phyloP scores from a whole-genome alignment of 1,139 yeast genomes.

The Meyerozyma smithsonii region DNA sequence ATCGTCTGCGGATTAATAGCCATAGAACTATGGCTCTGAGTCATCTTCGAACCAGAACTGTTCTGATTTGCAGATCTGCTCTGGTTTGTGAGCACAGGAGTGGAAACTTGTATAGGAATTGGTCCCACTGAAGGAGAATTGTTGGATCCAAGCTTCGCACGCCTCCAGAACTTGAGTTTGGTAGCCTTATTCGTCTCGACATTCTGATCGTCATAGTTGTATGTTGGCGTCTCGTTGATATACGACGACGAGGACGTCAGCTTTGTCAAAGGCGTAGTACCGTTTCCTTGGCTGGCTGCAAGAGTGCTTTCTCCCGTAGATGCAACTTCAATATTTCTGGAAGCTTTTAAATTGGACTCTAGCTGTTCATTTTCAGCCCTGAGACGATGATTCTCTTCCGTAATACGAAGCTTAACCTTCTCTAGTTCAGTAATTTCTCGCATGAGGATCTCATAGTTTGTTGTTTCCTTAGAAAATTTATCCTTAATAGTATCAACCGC shows the following conservation, averaged over 20 bases:
- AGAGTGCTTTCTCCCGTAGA: neutral
- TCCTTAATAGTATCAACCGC: slow-evolving; percentile 23
- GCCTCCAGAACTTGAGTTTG: slow-evolving; percentile 50
- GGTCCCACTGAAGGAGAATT: neutral
- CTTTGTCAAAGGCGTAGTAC: slow-evolving; percentile 9
- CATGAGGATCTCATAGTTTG: slow-evolving; percentile 21
- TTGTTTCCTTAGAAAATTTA: slow-evolving; percentile 20
- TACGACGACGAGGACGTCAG: slow-evolving; percentile 13
- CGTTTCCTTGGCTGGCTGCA: slow-evolving; percentile 7
- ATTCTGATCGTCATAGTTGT: slow-evolving; percentile 21
- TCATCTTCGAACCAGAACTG: neutral
- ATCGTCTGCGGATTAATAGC: neutral
- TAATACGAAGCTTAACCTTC: slow-evolving; percentile 19
- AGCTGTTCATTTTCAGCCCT: slow-evolving; percentile 22
- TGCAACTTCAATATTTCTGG: neutral
- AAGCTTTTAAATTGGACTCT: slow-evolving; percentile 7
- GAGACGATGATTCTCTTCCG: slow-evolving; percentile 22
- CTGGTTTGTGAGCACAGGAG: too few species aligned
- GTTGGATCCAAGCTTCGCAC: slow-evolving; percentile 32
- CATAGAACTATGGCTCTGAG: neutral
- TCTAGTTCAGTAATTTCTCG: slow-evolving; percentile 29
- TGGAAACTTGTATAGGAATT: neutral
- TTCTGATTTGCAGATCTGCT: neutral
- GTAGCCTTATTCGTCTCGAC: slow-evolving; percentile 43
- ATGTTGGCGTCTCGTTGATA: slow-evolving; percentile 15